These are phyloP conservation scores for Albifimbria verrucaria DNA, from an alignment of 2,329 filamentous ascomycete species.

Conservation along the genomic window DNA sequence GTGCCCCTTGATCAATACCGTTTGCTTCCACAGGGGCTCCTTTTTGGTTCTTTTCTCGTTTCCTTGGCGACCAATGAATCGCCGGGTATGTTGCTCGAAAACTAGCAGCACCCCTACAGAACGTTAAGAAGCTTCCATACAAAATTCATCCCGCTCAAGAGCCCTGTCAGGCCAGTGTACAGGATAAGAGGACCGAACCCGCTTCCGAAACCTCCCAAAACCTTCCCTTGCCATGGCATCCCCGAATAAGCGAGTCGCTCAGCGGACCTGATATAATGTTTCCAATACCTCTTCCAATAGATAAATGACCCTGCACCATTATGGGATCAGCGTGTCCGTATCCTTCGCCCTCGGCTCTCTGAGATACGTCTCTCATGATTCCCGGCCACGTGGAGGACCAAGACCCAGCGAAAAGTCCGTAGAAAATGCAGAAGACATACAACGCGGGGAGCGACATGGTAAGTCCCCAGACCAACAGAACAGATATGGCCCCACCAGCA, in stretches of 20 bases:
- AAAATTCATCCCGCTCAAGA: conserved; percentile 14
- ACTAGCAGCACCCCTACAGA: background rate
- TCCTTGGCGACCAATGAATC: too few relatives aligned
- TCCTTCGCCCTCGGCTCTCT: background rate
- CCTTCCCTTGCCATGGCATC: conserved; percentile 37
- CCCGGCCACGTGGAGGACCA: conserved; percentile 59
- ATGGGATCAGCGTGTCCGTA: conserved; percentile 30
- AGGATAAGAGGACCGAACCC: conserved; percentile 52
- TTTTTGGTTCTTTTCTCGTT: too few relatives aligned
- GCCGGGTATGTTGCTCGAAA: too few relatives aligned
- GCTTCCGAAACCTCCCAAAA: conserved; percentile 42
- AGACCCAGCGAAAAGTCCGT: conserved; percentile 59
- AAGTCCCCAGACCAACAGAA: conserved; percentile 57
- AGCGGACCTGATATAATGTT: conserved; percentile 53
- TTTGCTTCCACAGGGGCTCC: too few relatives aligned
- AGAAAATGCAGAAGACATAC: conserved; percentile 58
- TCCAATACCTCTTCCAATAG: conserved; percentile 54
- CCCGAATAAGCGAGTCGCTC: conserved; percentile 45
- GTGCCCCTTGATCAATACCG: too few relatives aligned
- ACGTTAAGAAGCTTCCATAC: conserved; percentile 6
- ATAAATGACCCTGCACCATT: conserved; percentile 53
- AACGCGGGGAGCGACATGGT: conserved; percentile 46
- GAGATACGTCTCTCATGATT: conserved; percentile 37
- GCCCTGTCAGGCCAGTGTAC: conserved; percentile 42
- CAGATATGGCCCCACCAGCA: conserved; percentile 47